phyloP scores from a whole-genome alignment of 768 basidiomycete genomes.

The Suillus paluster region DNA sequence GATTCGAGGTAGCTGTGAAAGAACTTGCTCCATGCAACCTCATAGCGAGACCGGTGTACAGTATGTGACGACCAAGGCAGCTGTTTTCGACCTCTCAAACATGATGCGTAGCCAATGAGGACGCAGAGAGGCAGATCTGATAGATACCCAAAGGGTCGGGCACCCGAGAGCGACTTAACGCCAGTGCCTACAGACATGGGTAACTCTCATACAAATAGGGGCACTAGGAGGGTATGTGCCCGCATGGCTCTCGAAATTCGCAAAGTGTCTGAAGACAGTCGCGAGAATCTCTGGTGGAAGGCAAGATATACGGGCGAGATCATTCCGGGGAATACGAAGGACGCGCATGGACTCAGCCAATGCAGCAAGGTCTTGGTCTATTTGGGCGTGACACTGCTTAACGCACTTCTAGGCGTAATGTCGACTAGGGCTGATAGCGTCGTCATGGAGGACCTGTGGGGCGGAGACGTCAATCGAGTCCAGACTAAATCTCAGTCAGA shows the following conservation, averaged over 20 bases:
- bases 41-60: conserved; percentile 31
- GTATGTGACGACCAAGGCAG: conserved; percentile 18
- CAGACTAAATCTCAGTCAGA: neutral
- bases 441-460: neutral
- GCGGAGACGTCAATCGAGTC: neutral
- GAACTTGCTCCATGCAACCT: conserved; percentile 31
- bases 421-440: neutral
- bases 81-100: conserved; percentile 42
- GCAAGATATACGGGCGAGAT: conserved; percentile 20
- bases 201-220: conserved; percentile 28
- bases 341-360: conserved; percentile 16
- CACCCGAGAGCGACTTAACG: conserved; percentile 46
- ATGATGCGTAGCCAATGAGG: neutral
- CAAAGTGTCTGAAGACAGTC: conserved; percentile 23
- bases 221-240: neutral
- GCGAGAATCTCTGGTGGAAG: conserved; percentile 28
- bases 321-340: conserved; percentile 22
- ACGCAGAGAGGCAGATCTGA: conserved; percentile 40
- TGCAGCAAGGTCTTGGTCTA: conserved; percentile 23
- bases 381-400: conserved; percentile 10
- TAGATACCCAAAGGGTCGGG: conserved; percentile 44
- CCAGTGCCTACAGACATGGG: conserved; percentile 41
- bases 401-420: neutral
- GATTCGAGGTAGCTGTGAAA: conserved; percentile 34
- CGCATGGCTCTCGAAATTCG: neutral